Evolutionary conservation across 2,329 filamentous ascomycete species (phyloP).

Genomic region (Massarina eburnea): DNA sequence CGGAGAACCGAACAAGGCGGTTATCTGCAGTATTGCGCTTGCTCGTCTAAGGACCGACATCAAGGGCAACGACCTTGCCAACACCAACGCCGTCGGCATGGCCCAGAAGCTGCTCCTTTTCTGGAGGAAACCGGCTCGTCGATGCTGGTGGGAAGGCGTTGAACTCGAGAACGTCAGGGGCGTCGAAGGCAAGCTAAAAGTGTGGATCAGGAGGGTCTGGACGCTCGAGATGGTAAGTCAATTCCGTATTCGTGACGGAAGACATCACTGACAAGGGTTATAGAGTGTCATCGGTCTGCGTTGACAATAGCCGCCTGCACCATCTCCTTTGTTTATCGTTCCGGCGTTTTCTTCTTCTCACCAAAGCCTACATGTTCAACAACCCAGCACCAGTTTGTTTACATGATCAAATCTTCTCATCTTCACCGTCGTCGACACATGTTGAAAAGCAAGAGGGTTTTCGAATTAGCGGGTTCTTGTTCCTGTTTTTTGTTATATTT

Average conservation of each 20-base stretch:
- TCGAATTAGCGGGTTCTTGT: slow-evolving; percentile 9
- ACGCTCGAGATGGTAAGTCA: slow-evolving; percentile 84
- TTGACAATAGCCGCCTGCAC: slow-evolving; percentile 41
- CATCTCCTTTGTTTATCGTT: slow-evolving; percentile 1
- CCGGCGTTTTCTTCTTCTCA: not conserved
- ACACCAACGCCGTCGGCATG: slow-evolving; percentile 85
- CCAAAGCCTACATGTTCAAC: not conserved
- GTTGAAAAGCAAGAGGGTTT: slow-evolving; percentile 14
- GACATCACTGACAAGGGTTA: slow-evolving; percentile 14
- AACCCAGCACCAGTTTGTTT: not conserved
- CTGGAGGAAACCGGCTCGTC: slow-evolving; percentile 93
- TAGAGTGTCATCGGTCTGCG: slow-evolving; percentile 84
- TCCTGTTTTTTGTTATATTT: slow-evolving; percentile 7
- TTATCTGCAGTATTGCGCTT: slow-evolving; percentile 93
- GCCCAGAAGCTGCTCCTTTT: slow-evolving; percentile 96
- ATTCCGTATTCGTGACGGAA: not conserved
- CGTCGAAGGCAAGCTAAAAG: slow-evolving; percentile 87
- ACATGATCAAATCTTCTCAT: not conserved
- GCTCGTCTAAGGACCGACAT: slow-evolving; percentile 92
- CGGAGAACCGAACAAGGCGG: slow-evolving; percentile 97
- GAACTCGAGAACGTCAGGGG: slow-evolving; percentile 88
- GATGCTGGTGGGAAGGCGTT: slow-evolving; percentile 99
- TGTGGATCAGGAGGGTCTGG: slow-evolving; percentile 98
- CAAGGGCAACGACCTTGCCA: slow-evolving; percentile 72
- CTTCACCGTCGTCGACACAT: not conserved